A percentile compares a stretch with the other conserved stretches of the same genome.
These are phyloP conservation scores for Solanum clarkiae DNA, from an alignment of 257 asterid genomes.

Conservation along the genomic window DNA sequence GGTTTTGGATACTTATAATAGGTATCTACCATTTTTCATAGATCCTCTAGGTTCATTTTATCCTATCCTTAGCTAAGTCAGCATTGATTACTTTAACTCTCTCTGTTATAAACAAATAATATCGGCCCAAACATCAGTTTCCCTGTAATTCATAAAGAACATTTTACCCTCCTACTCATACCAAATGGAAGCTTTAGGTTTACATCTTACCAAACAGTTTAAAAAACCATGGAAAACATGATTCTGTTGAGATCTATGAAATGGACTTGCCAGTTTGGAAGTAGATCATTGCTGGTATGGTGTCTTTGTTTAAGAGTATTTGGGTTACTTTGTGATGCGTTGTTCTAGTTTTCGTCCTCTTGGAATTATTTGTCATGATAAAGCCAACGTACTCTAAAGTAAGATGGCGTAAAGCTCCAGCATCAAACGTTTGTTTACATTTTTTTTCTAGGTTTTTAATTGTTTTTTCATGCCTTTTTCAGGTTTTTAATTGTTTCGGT, in stretches of 20 bases:
- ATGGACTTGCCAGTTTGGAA: neutral
- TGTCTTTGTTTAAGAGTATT: neutral
- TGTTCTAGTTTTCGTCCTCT: neutral
- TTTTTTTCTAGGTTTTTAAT: neutral
- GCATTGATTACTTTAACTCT: neutral
- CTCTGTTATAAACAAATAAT: neutral
- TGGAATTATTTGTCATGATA: neutral
- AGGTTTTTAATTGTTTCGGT: conserved; percentile 51
- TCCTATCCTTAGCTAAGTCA: neutral
- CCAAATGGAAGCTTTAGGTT: neutral
- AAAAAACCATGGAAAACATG: neutral
- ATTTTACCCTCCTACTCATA: neutral
- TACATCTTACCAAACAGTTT: neutral
- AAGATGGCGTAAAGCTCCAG: neutral
- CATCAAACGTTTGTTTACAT: neutral
- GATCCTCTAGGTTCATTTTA: neutral
- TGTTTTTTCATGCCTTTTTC: neutral
- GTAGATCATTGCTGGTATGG: neutral
- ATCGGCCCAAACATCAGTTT: neutral
- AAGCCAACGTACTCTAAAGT: neutral
- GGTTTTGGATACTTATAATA: neutral
- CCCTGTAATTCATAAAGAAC: neutral
- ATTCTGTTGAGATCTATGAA: neutral
- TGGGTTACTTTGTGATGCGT: neutral
- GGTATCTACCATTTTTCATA: neutral